phyloP scores from a whole-genome alignment of 768 basidiomycete genomes.

The Amanita rubescens region DNA sequence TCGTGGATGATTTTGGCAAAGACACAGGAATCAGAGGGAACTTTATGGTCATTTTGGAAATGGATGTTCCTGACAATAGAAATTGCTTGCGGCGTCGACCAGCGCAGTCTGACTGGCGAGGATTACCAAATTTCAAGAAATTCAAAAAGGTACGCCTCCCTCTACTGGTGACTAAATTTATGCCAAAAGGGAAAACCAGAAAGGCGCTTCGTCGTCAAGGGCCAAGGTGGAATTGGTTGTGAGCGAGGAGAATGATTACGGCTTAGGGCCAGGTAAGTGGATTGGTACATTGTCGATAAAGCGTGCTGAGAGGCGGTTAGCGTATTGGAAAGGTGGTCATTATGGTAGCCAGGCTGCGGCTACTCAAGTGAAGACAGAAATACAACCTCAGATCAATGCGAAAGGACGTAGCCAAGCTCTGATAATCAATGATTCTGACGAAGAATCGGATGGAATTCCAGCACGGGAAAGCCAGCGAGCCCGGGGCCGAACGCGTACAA shows the following conservation, averaged over 20 bases:
- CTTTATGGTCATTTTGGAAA: conserved; percentile 71
- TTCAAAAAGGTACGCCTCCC: conserved; percentile 53
- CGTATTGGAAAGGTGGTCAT: conserved; percentile 46
- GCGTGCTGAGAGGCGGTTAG: conserved; percentile 21
- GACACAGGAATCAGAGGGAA: conserved; percentile 58
- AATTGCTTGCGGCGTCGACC: conserved; percentile 9
- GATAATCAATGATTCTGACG: conserved; percentile 35
- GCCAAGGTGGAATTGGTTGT: conserved; percentile 44
- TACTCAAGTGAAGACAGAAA: conserved; percentile 7
- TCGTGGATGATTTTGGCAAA: conserved; percentile 61
- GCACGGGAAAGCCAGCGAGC: conserved; percentile 16
- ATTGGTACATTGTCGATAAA: not conserved
- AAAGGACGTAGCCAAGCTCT: conserved; percentile 15
- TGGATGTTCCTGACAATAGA: conserved; percentile 44
- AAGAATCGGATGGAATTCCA: conserved; percentile 15
- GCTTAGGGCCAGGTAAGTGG: conserved; percentile 41
- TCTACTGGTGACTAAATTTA: not conserved
- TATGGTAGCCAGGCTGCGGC: conserved; percentile 13
- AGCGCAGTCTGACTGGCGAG: conserved; percentile 34
- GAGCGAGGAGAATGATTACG: conserved; percentile 46
- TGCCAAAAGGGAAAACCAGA: conserved; percentile 15
- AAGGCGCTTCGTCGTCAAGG: conserved; percentile 18
- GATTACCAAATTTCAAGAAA: conserved; percentile 65
- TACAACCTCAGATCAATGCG: conserved; percentile 13
- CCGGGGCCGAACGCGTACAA: not conserved